Percentiles rank a stretch among this genome's conserved stretches.
These are phyloP conservation scores for Ustilago crameri DNA, from an alignment of 1,284 basidiomycete species.

Conservation along the genomic window DNA sequence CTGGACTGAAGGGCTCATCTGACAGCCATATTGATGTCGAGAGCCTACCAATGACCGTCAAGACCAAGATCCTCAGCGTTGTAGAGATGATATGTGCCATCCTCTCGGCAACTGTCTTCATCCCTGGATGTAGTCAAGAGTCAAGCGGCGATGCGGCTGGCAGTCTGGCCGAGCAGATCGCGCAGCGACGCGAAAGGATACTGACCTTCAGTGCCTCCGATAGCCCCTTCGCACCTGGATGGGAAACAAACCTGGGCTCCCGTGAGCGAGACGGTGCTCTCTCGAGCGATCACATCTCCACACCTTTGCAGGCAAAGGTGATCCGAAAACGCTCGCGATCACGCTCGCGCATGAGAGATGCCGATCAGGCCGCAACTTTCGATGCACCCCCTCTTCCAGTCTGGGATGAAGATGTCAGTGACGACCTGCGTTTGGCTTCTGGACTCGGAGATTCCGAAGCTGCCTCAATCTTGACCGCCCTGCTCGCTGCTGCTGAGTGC, in stretches of 20 bases:
- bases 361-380: constrained; percentile 10
- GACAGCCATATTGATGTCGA: constrained; percentile 19
- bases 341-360: constrained; percentile 34
- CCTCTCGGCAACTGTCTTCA: constrained; percentile 48
- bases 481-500: constrained; percentile 55
- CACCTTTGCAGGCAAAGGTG: constrained; percentile 36
- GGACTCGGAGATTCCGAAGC: constrained; percentile 11
- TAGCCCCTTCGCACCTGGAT: constrained; percentile 28
- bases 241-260: constrained; percentile 1
- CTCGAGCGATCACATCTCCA: background rate
- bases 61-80: constrained; percentile 51
- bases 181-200: constrained; percentile 33
- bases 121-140: constrained; percentile 32
- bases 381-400: constrained; percentile 25
- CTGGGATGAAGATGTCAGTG: constrained; percentile 37
- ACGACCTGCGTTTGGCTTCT: constrained; percentile 8
- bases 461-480: constrained; percentile 26
- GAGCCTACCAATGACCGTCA: constrained; percentile 38
- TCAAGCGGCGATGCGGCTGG: background rate
- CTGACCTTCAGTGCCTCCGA: constrained; percentile 29
- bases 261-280: constrained; percentile 18
- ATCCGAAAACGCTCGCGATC: constrained; percentile 48
- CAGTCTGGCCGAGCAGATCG: constrained; percentile 37
- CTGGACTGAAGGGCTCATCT: background rate
- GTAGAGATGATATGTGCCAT: constrained; percentile 58